phyloP scores from a whole-genome alignment of 768 basidiomycete species.

The Suillus hirtellus region DNA sequence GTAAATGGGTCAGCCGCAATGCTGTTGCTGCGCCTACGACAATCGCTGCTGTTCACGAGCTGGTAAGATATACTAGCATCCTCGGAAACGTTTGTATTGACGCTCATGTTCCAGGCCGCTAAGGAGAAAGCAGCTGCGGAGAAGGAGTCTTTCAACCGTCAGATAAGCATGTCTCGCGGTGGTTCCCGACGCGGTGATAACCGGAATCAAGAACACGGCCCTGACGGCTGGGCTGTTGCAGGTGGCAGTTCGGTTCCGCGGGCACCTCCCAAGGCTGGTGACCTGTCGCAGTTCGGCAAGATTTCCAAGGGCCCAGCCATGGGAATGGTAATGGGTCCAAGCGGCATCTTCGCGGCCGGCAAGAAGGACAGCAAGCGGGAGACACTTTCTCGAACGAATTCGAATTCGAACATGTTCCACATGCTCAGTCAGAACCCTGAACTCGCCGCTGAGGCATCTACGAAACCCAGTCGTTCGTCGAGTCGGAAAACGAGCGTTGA shows the following conservation, averaged over 20 bases:
- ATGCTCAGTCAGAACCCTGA: conserved; percentile 72
- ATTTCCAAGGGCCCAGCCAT: conserved; percentile 69
- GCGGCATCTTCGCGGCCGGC: conserved; percentile 75
- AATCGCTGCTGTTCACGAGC: conserved; percentile 85
- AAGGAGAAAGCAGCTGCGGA: conserved; percentile 75
- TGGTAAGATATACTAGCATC: conserved; percentile 12
- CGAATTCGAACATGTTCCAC: conserved; percentile 84
- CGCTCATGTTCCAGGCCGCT: conserved; percentile 54
- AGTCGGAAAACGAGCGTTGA: conserved; percentile 55
- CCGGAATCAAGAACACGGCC: conserved; percentile 60
- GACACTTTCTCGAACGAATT: conserved; percentile 76
- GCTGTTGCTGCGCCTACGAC: conserved; percentile 79
- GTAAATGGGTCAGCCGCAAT: conserved; percentile 79
- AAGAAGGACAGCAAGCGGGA: conserved; percentile 73
- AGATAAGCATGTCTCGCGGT: conserved; percentile 82
- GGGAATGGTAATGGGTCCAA: conserved; percentile 69
- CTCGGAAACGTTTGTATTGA: neutral
- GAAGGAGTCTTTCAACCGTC: conserved; percentile 60
- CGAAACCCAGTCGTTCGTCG: conserved; percentile 53
- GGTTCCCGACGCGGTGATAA: conserved; percentile 88
- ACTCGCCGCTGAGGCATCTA: conserved; percentile 50
- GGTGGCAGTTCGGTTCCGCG: conserved; percentile 53
- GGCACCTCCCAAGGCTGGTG: conserved; percentile 77
- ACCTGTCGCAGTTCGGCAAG: conserved; percentile 87
- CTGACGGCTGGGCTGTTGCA: conserved; percentile 88